Percentiles rank a stretch among this genome's conserved stretches.
Evolutionary conservation across 805 yeast species (phyloP).

Genomic region (Cyberlindnera misumaiensis): DNA sequence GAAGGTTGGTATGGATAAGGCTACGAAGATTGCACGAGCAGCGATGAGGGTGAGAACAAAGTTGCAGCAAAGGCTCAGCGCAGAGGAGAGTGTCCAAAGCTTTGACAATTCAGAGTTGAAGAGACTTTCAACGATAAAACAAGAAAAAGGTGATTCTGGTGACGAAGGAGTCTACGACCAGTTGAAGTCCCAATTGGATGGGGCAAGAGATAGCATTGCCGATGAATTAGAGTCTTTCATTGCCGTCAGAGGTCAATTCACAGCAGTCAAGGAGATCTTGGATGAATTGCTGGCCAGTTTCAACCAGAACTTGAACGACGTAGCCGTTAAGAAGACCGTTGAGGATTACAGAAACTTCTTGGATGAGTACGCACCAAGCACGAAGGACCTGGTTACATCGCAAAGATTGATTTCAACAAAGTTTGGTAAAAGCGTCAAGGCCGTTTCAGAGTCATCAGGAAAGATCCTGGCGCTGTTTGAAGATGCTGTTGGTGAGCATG

Average conservation of each 20-base stretch:
- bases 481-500: conserved; percentile 8
- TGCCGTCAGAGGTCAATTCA: conserved; percentile 19
- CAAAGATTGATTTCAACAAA: neutral
- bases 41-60: conserved; percentile 20
- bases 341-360: conserved; percentile 28
- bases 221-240: conserved; percentile 18
- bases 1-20: conserved; percentile 15
- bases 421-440: conserved; percentile 1
- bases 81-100: conserved; percentile 3
- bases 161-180: conserved; percentile 12
- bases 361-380: conserved; percentile 2
- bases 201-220: conserved; percentile 10
- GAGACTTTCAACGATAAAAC: conserved; percentile 2
- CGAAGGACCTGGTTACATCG: neutral
- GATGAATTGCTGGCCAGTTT: conserved; percentile 47
- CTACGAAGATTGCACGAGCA: conserved; percentile 13
- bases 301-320: conserved; percentile 80
- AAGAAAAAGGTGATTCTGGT: conserved; percentile 4
- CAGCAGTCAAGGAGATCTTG: conserved; percentile 31
- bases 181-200: conserved; percentile 1
- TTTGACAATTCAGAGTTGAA: conserved; percentile 8
- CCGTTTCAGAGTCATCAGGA: conserved; percentile 1
- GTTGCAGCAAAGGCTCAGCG: conserved; percentile 7
- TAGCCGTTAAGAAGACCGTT: conserved; percentile 74
- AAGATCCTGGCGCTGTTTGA: conserved; percentile 5